Base-by-base conservation (phyloP, 1,139 yeast species). In the Geotrichum europaeum region DNA sequence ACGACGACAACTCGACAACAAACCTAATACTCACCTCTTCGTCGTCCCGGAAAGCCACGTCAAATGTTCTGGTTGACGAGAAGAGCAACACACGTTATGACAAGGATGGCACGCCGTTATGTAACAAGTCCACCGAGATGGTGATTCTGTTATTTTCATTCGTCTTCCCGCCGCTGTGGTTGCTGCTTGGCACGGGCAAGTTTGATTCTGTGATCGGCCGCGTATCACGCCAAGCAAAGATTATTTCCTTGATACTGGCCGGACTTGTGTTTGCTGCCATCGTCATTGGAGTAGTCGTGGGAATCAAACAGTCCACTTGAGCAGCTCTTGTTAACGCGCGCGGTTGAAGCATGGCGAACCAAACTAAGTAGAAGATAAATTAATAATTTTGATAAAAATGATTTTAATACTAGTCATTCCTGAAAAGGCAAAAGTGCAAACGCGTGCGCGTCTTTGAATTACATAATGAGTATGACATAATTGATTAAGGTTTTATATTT, bases 151-250 rank as follows among this genome's bases (percentile, higher is more conserved):
- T 49, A 45, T 50, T 30, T 3, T 60, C 55, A 36, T 30, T 51
- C 2, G 15, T 60, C 7, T 61, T 61, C 36, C 63, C 63, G 20
- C 57, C 61, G 22, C 47, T 61, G 28, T 61, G 63, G 63, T 57
- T 61, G 12, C 49, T 61, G 20, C 30, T 61, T 18, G 63, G 58
- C 1, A 56, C 58, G 7, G 63, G 63, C 10, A 49, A 28, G 20
- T 59, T 61, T 28, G 63, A 61, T 47, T 30, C 49, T 18, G 56
- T 54, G 28, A 30, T 61, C 22, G 60, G 60, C 9, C 45, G 24
- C 4, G 61, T 61, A 12, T 58, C 63, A 3, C 45, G 53, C 18
- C 25, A 51, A 18, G 36, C 58, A 10, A 60, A 58, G 36, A 32
- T 55, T 22, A 52, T 58, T 25, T 58, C 63, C 7, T 50, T 51